These are phyloP conservation scores for Smittium culicis DNA, from an alignment of 371 early-diverging fungal genomes.

Conservation along the genomic window DNA sequence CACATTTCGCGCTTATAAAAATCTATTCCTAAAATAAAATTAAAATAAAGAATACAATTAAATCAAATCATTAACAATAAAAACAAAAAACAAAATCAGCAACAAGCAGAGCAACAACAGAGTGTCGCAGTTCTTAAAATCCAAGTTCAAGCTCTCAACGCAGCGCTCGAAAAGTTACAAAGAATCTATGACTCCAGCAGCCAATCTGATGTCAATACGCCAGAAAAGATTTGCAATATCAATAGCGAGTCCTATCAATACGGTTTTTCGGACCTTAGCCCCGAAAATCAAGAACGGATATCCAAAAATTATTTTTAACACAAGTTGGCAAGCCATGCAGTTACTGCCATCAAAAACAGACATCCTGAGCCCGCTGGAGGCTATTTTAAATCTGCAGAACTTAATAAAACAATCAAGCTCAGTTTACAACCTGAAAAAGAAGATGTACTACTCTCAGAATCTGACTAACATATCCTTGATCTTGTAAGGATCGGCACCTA, in stretches of 20 bases:
- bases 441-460: neutral
- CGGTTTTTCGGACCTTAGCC: neutral
- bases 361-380: neutral
- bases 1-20: neutral
- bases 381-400: neutral
- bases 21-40: neutral
- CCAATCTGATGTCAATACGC: slow-evolving; percentile 29
- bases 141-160: neutral
- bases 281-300: neutral
- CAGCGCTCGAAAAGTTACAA: slow-evolving; percentile 56
- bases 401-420: neutral
- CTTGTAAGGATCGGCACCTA: neutral
- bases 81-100: neutral
- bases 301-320: neutral
- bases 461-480: neutral
- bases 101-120: neutral
- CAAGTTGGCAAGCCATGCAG: neutral
- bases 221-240: slow-evolving; percentile 9
- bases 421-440: neutral
- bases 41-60: neutral
- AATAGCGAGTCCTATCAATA: neutral
- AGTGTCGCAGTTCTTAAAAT: neutral
- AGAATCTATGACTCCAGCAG: slow-evolving; percentile 61
- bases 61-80: neutral
- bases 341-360: neutral